Base-by-base conservation (phyloP, 2,329 filamentous ascomycete species). In the Ceratocystis eucalypticola region DNA sequence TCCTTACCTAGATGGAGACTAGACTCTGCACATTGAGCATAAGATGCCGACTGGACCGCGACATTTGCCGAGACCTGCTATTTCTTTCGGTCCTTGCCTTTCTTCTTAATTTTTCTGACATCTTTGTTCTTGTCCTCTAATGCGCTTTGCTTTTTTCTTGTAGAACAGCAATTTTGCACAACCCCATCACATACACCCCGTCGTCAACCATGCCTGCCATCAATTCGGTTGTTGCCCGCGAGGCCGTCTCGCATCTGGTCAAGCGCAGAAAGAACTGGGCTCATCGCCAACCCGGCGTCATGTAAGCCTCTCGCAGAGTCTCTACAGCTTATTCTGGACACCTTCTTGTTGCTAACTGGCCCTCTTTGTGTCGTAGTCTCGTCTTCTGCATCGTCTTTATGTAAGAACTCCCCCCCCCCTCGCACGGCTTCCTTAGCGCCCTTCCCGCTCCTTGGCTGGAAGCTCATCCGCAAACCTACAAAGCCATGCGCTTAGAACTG, bases 371-470 rank as follows among this genome's bases (percentile, higher is more conserved):
- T 50, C 25, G 3, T 33, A 68, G 67, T 25, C 73, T 77, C 64
- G 77, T 79, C 70, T 77, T 79, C 71, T 75, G 73, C 71, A 78
- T 79, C 65, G 73, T 78, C 69, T 75, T 74, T 67, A 64, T 77
- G 67, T 68, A 68, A 66, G 67, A 66, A 61, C 53, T 59, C 20
- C 20, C 17, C 45, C 22, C 22, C 45, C 22, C 28, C 37, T 30
- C 37, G 37, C 62, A 64, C 37, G 45, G 33, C 48, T 57, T 45
- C 50, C 20, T 28, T 61, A 10, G 28, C 28, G 33, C 64, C 64
- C 37, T 65, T 15, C 25, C 61, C 48, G n/a, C 15, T 53, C 22
- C 33, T 53, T 65, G 45, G 48, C 63, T 22, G n/a, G 33, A 12
- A 41, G 10, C 17, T 33, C n/a, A 59, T 41, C n/a, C 41, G 55